These are phyloP conservation scores for Colletotrichum agaves DNA, from an alignment of 2,329 filamentous ascomycete species.

Conservation along the genomic window DNA sequence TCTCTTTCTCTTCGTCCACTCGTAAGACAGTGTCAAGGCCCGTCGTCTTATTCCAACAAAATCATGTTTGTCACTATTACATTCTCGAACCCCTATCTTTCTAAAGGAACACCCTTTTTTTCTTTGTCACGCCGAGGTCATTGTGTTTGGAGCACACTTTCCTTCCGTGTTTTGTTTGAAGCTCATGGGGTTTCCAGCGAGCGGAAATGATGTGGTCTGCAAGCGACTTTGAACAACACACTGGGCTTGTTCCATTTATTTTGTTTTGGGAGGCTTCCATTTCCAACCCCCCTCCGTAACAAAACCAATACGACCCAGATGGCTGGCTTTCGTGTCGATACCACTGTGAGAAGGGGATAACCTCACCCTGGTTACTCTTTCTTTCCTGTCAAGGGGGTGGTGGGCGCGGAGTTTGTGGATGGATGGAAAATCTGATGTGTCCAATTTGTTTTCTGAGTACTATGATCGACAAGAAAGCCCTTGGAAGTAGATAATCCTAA, in stretches of 20 bases:
- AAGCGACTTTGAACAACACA: conserved; percentile 3
- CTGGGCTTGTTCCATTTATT: conserved; percentile 1
- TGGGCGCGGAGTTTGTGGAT: conserved; percentile 1
- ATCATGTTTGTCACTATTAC: background rate
- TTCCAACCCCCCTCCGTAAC: too few species aligned
- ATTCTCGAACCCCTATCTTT: conserved; percentile 11
- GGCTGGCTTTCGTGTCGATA: conserved; percentile 20
- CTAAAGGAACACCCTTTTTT: conserved; percentile 28
- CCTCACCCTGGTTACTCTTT: background rate
- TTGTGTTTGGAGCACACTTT: conserved; percentile 27
- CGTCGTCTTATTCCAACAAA: background rate
- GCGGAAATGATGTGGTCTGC: background rate
- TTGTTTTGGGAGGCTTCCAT: too few species aligned
- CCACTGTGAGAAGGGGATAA: conserved; percentile 12
- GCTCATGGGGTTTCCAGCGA: too few species aligned
- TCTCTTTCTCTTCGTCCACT: conserved; percentile 15
- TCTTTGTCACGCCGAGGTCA: conserved; percentile 14
- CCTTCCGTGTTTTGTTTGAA: conserved; percentile 1
- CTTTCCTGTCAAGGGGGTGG: background rate
- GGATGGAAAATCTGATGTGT: conserved; percentile 9
- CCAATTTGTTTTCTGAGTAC: background rate
- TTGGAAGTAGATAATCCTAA: conserved; percentile 29
- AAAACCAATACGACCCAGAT: conserved; percentile 22
- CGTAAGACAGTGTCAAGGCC: background rate
- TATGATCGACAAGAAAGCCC: conserved; percentile 5